Base-by-base conservation (phyloP, 2,329 filamentous ascomycete species). In the Scopulariopsis brevicaulis region DNA sequence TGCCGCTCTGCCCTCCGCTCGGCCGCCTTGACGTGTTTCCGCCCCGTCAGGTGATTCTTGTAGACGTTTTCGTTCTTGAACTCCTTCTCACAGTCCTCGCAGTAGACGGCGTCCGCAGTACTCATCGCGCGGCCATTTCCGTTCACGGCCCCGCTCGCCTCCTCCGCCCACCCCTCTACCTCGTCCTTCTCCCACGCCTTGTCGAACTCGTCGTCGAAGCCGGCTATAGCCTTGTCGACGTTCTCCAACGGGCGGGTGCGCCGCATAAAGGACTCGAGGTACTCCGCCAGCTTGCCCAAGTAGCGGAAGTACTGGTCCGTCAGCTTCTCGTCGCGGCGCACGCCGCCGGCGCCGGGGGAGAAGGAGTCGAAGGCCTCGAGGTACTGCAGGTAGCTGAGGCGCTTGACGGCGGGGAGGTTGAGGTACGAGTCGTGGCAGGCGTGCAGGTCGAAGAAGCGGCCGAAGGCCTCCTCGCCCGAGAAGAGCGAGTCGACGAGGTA, bases 1-100 rank as follows among this genome's bases (percentile, higher is more conserved):
- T 74, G 71, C 59, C 74, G 72, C 61, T 77, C 72, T 57, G 78
- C 77, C 50, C 85, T 80, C 57, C 81, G 79, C 68, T 90, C 84
- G 1, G 87, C 89, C 0, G 89, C 89, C 65, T 90, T 90, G 69
- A 93, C 83, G 70, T 99, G 94, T 69, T 97, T 99, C 73, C 96
- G 93, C 50, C 93, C 93, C 0, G 77, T 87, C 61, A 99, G 73
- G 70, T 99, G 94, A 43, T 83, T 85, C 65, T 91, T 92, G 77
- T 96, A 96, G 54, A 96, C 90, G 61, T 96, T 96, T 63, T 94
- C 85, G 66, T 96, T 97, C 66, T 89, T 91, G 74, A 97, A 99
- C 60, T 93, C 90, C 73, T 92, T 96, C 68, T 94, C 87, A 69
- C 94, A 99, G 62, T 92, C 91, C 6, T 86, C 79, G 66, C 94